phyloP scores from a whole-genome alignment of 495 filamentous ascomycete genomes.

The Neurospora terricola region DNA sequence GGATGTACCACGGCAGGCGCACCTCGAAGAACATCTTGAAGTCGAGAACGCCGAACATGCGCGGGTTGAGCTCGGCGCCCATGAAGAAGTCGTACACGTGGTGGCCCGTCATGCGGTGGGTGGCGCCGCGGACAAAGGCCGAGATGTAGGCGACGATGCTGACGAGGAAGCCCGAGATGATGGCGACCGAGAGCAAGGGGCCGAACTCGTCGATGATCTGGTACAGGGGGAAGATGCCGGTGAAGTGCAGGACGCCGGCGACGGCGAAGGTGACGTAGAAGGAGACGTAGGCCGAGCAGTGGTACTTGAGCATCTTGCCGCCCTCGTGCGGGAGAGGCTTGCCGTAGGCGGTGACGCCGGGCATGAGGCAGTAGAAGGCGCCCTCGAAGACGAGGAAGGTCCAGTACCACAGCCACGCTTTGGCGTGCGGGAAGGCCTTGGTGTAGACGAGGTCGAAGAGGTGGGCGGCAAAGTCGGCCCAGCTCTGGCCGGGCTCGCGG shows the following conservation, averaged over 20 bases:
- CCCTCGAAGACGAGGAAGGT: conserved; percentile 76
- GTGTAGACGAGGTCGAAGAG: conserved; percentile 62
- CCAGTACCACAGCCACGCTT: conserved; percentile 93
- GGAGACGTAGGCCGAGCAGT: conserved; percentile 79
- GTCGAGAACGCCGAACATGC: conserved; percentile 87
- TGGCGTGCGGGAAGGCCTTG: conserved; percentile 66
- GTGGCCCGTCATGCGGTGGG: conserved; percentile 88
- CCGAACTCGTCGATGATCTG: conserved; percentile 95
- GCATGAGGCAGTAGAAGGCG: conserved; percentile 69
- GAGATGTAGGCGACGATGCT: conserved; percentile 77
- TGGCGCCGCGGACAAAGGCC: conserved; percentile 64
- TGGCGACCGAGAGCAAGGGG: conserved; percentile 78
- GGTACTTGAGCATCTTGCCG: conserved; percentile 80
- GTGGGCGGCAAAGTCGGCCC: conserved; percentile 55
- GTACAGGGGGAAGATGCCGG: conserved; percentile 80
- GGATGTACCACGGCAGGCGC: conserved; percentile 90
- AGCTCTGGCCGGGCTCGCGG: conserved; percentile 54
- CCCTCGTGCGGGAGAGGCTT: conserved; percentile 76
- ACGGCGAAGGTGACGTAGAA: conserved; percentile 78
- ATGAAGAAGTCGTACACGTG: conserved; percentile 98
- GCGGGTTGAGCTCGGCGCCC: conserved; percentile 93
- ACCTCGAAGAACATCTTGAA: conserved; percentile 99
- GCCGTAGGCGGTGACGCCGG: conserved; percentile 73
- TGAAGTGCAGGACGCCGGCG: conserved; percentile 60
- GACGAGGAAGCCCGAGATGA: conserved; percentile 75